Evolutionary conservation across 2,329 filamentous ascomycete genomes (phyloP).

Genomic region (Epichloe amarillans): DNA sequence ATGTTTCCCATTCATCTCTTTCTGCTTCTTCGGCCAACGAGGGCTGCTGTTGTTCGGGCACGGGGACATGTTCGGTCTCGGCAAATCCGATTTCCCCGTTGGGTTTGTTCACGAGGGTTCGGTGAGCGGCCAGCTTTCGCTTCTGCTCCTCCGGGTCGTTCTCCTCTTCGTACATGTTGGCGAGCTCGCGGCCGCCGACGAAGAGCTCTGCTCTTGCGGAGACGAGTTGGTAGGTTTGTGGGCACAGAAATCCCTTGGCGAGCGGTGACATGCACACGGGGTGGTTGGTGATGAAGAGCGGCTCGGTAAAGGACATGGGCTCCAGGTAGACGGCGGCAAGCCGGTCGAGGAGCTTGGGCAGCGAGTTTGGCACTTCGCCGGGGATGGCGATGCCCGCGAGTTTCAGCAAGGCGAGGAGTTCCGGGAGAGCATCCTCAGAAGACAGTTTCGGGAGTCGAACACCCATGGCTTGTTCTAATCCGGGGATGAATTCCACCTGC

Average conservation of each 20-base stretch:
- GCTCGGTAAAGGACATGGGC: conserved; percentile 49
- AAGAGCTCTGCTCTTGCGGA: conserved; percentile 80
- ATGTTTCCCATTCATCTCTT: conserved; percentile 31
- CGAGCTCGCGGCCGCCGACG: conserved; percentile 64
- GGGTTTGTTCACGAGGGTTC: conserved; percentile 22
- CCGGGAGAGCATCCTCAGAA: conserved; percentile 38
- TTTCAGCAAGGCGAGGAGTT: conserved; percentile 38
- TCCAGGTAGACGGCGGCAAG: conserved; percentile 69
- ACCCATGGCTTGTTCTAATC: conserved; percentile 55
- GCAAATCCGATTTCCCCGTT: conserved; percentile 20
- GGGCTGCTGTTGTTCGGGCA: conserved; percentile 12
- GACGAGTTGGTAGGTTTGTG: conserved; percentile 53
- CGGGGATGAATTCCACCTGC: conserved; percentile 69
- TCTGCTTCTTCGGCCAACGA: conserved; percentile 22
- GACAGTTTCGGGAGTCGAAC: conserved; percentile 52
- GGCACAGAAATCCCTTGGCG: conserved; percentile 71
- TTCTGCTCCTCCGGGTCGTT: conserved; percentile 83
- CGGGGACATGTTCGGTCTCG: not conserved
- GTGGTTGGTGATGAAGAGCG: conserved; percentile 80
- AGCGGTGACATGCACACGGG: conserved; percentile 85
- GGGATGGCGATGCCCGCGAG: conserved; percentile 53
- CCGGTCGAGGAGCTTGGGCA: conserved; percentile 64
- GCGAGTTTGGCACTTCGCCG: conserved; percentile 44
- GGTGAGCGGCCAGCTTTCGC: conserved; percentile 58
- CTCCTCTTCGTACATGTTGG: conserved; percentile 98